Conservation (phyloP, 2,329 filamentous ascomycete genomes). For the Aspergillus sp. region DNA sequence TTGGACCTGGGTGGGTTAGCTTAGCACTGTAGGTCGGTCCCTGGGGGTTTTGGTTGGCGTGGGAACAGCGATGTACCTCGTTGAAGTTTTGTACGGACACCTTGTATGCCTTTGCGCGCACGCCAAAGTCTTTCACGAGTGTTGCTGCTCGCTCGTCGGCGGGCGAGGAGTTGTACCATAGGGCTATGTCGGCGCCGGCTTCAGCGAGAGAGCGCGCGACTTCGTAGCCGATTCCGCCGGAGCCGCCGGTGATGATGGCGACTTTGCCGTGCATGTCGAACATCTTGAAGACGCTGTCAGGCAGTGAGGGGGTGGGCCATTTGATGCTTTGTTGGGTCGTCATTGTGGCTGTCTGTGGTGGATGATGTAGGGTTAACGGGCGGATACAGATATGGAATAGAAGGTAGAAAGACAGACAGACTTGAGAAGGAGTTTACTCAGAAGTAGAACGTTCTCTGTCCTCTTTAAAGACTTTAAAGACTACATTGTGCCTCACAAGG, state of each 20-base stretch:
- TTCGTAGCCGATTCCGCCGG: slow-evolving; percentile 66
- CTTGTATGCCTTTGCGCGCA: background rate
- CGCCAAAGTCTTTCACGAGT: background rate
- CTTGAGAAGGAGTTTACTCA: too few species aligned
- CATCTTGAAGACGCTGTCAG: slow-evolving; percentile 34
- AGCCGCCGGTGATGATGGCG: slow-evolving; percentile 68
- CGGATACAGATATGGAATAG: background rate
- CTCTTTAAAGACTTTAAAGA: too few species aligned
- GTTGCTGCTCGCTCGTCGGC: background rate
- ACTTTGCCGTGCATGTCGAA: slow-evolving; percentile 70
- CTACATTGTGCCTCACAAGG: too few species aligned
- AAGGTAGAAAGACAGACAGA: background rate
- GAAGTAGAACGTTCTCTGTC: too few species aligned
- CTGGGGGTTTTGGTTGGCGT: too few species aligned
- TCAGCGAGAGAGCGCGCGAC: slow-evolving; percentile 67
- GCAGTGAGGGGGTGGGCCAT: background rate
- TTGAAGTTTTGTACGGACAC: background rate
- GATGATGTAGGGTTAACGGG: background rate
- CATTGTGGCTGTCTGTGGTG: background rate
- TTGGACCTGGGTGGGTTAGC: background rate
- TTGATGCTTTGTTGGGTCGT: background rate
- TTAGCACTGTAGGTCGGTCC: too few species aligned
- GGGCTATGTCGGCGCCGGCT: slow-evolving; percentile 69
- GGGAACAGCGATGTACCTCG: background rate
- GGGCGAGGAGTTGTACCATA: slow-evolving; percentile 71